These are phyloP conservation scores for Paramecium biaurelia DNA, from an alignment of 73 alveolate species.

Conservation along the genomic window DNA sequence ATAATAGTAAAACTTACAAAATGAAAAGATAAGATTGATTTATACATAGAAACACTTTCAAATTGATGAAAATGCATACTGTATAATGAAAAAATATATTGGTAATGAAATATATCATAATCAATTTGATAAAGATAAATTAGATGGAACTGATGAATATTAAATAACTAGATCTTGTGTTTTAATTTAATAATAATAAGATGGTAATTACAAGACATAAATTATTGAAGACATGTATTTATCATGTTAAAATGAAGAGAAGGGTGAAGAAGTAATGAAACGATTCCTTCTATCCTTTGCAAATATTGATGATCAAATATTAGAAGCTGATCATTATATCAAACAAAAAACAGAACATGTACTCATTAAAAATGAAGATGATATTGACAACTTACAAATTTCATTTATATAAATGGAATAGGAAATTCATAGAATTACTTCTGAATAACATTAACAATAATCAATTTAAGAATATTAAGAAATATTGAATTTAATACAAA, in stretches of 20 bases:
- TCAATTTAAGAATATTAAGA: neutral
- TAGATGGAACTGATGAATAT: neutral
- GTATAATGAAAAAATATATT: slow-evolving; percentile 11
- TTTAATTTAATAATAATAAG: neutral
- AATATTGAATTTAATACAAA: neutral
- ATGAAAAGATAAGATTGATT: neutral
- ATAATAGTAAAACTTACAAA: neutral
- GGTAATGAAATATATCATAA: slow-evolving; percentile 7
- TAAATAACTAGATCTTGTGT: neutral
- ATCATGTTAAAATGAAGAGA: neutral
- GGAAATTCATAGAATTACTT: neutral
- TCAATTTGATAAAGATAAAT: neutral
- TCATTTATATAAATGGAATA: neutral
- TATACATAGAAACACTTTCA: slow-evolving; percentile 17
- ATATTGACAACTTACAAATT: neutral
- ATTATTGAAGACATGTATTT: slow-evolving; percentile 20
- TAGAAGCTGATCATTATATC: neutral
- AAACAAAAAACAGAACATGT: slow-evolving; percentile 11
- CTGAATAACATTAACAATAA: slow-evolving; percentile 33
- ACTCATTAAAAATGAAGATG: neutral
- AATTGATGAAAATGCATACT: neutral
- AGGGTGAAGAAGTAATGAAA: neutral
- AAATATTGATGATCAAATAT: neutral
- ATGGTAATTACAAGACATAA: neutral
- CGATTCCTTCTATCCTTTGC: neutral